Conservation (phyloP, 495 filamentous ascomycete genomes). For the Thozetella sp. region DNA sequence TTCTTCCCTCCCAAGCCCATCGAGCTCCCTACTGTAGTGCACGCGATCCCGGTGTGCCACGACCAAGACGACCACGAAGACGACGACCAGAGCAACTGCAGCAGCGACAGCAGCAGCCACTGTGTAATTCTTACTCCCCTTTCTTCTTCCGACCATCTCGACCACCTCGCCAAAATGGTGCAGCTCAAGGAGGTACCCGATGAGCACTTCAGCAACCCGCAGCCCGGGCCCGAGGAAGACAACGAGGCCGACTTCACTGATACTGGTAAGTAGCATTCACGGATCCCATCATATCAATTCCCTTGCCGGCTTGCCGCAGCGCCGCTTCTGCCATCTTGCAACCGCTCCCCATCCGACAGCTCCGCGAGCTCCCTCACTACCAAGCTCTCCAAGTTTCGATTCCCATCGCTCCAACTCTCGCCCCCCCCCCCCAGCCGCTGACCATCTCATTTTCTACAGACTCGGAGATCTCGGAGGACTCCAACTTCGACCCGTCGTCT, state of each 20-base stretch:
- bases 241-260: conserved; percentile 87
- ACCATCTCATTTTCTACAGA: conserved; percentile 37
- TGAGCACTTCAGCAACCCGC: conserved; percentile 84
- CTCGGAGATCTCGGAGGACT: conserved; percentile 66
- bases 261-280: conserved; percentile 62
- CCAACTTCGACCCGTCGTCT: conserved; percentile 50
- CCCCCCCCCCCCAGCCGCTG: not conserved
- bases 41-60: not conserved
- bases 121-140: not conserved
- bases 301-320: not conserved
- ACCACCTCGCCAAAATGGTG: conserved; percentile 72
- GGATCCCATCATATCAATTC: conserved; percentile 9
- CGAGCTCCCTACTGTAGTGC: not conserved
- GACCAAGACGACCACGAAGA: too few relatives aligned
- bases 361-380: conserved; percentile 1
- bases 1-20: not conserved
- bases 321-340: not conserved
- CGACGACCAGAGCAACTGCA: conserved; percentile 3
- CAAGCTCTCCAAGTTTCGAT: not conserved
- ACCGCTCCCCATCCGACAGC: not conserved
- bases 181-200: conserved; percentile 95
- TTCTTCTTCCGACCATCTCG: not conserved
- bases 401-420: conserved; percentile 14
- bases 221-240: conserved; percentile 73
- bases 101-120: not conserved